Evolutionary conservation across 208 protist species (phyloP), one percentile per base, ranked within the genome.

Genomic region (Trypanosoma cruzi): DNA sequence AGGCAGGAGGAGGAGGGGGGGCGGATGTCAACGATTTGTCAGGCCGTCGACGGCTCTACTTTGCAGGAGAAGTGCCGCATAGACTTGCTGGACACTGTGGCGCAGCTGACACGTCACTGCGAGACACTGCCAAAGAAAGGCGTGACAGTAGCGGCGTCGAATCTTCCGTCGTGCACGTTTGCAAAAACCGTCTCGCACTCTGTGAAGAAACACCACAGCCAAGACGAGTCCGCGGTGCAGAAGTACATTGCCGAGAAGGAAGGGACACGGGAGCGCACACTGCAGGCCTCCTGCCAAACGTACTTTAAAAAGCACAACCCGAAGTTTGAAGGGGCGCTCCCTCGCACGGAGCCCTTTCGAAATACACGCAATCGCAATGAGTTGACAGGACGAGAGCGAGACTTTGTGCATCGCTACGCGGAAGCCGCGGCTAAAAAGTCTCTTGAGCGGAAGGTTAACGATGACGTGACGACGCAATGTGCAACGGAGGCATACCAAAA

Each of bases 401-500:
- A 93, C 64, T 96, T 96, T 69, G 87, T 90, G n/a, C 75, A 88
- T 63, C 86, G 87, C 29, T 94, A 94, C 60, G 85, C 89, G 1
- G 81, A 86, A 71, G 83, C 84, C 18, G 32, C 75, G 40, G 86
- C 81, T 16, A 64, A 79, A 34, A 69, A 54, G 0, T 63, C 66
- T 34, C 72, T 91, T 18, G 79, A 81, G 59, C 87, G 87, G 11
- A 61, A 77, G 22, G 42, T 52, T 44, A 24, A 34, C 28, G 46
- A 70, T 14, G 78, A 88, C 49, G 64, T 60, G 42, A 75, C 80
- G 24, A 70, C 78, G 0, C 55, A 68, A 13, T 58, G 79, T 0
- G 88, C 89, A 11, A 72, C 61, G 4, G 81, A 90, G 66, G 87
- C 88, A 4, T 96, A 96, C 76, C 81, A 61, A n/a, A 56, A 71